Conservation (phyloP, 768 basidiomycete species). For the Trametes coccinea region DNA sequence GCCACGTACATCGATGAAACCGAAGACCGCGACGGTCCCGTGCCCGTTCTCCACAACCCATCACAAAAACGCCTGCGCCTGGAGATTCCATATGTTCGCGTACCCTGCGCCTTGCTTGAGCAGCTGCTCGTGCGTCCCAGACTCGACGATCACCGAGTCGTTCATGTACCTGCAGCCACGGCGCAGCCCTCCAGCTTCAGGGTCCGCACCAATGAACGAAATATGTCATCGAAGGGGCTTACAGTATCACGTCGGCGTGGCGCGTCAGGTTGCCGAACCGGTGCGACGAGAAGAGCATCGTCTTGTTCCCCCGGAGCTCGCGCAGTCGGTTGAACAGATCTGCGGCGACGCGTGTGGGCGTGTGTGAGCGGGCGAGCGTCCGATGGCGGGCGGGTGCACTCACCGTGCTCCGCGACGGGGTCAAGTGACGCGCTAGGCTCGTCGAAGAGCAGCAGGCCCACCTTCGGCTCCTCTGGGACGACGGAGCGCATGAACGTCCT, state of each 20-base stretch:
- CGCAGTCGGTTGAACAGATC: constrained; percentile 72
- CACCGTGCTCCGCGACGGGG: constrained; percentile 73
- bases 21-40: no score
- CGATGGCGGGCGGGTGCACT: neutral
- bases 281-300: constrained; percentile 82
- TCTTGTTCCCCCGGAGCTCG: constrained; percentile 67
- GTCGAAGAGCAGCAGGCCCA: constrained; percentile 32
- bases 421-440: constrained; percentile 30
- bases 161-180: constrained; percentile 60
- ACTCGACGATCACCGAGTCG: constrained; percentile 57
- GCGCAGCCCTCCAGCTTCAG: no score
- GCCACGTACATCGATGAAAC: no score
- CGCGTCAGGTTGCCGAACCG: constrained; percentile 69
- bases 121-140: constrained; percentile 65
- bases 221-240: constrained; percentile 37
- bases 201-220: constrained; percentile 18
- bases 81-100: constrained; percentile 70
- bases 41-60: no score
- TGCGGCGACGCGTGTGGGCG: constrained; percentile 17
- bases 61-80: constrained; percentile 67
- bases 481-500: constrained; percentile 33
- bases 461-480: constrained; percentile 28
- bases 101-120: constrained; percentile 62
- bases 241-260: constrained; percentile 62
- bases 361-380: neutral